phyloP scores from a whole-genome alignment of 129 eudicot genomes.

The Erigeron canadensis region DNA sequence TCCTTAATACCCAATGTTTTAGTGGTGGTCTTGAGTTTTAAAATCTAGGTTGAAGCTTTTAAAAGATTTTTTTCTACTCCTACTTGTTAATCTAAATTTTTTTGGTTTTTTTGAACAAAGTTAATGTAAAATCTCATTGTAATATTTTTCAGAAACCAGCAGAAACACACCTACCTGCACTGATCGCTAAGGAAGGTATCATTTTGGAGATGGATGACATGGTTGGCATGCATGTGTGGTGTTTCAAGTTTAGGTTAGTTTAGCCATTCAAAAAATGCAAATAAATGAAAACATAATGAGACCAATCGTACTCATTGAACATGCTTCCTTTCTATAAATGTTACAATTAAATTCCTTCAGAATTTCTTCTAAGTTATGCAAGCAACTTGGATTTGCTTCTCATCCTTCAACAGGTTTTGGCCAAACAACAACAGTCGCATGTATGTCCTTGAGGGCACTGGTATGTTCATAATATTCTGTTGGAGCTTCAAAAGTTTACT shows the following conservation, averaged over 20 bases:
- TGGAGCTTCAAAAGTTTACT: not conserved
- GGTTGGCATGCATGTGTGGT: conserved; percentile 83
- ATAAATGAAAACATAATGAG: not conserved
- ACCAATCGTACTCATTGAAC: not conserved
- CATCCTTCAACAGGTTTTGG: conserved; percentile 61
- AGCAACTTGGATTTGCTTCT: conserved; percentile 25
- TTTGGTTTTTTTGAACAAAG: not conserved
- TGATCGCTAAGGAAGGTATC: conserved; percentile 69
- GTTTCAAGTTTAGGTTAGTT: conserved; percentile 77
- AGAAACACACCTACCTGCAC: conserved; percentile 60
- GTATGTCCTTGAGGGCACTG: conserved; percentile 95
- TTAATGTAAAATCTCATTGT: not conserved
- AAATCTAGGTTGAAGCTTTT: not conserved
- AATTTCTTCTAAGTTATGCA: conserved; percentile 1
- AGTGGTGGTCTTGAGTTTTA: not conserved
- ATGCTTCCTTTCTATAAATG: not conserved
- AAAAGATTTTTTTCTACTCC: not conserved
- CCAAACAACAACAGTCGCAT: conserved; percentile 96
- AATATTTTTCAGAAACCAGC: conserved; percentile 69
- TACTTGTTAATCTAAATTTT: not conserved
- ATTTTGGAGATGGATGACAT: conserved; percentile 70
- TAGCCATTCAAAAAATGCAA: conserved; percentile 9
- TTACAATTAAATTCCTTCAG: conserved; percentile 1
- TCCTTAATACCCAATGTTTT: not conserved
- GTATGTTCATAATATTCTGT: conserved; percentile 34